A percentile compares a stretch with the other conserved stretches of the same genome.
Evolutionary conservation across 352 stramenopile species (phyloP).

Genomic region (Phytophthora kernoviae): DNA sequence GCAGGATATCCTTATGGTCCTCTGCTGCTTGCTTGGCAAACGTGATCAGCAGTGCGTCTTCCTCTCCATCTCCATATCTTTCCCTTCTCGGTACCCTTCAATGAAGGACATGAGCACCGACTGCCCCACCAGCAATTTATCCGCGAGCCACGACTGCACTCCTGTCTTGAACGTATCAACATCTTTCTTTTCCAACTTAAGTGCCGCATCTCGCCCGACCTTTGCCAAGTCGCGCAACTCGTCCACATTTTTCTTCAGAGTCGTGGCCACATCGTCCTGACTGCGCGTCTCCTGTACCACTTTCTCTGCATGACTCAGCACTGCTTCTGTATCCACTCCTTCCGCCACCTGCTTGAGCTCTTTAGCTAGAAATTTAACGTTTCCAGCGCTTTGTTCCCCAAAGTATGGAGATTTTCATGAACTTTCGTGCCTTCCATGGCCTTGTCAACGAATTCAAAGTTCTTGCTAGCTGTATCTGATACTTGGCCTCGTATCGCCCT

Average conservation of each 20-base stretch:
- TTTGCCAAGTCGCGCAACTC: constrained; percentile 72
- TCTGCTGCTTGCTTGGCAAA: constrained; percentile 77
- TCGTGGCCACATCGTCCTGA: constrained; percentile 70
- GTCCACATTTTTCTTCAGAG: constrained; percentile 70
- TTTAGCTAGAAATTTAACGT: constrained; percentile 60
- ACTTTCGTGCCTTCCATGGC: constrained; percentile 71
- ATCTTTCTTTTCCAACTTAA: constrained; percentile 66
- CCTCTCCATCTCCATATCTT: constrained; percentile 73
- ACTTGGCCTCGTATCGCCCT: constrained; percentile 58
- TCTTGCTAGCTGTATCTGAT: constrained; percentile 55
- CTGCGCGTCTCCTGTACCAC: constrained; percentile 69
- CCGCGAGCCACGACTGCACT: constrained; percentile 77
- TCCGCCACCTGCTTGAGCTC: constrained; percentile 57
- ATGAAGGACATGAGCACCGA: constrained; percentile 85
- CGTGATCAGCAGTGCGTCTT: constrained; percentile 72
- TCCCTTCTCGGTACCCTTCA: constrained; percentile 79
- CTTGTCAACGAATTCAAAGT: constrained; percentile 64
- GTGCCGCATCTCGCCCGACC: constrained; percentile 55
- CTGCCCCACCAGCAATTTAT: constrained; percentile 86
- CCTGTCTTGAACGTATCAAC: constrained; percentile 64
- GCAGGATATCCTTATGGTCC: constrained; percentile 72
- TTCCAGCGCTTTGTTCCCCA: constrained; percentile 53
- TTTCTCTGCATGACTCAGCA: constrained; percentile 59
- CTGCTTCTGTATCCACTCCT: constrained; percentile 66
- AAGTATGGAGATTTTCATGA: constrained; percentile 57